A percentile compares a stretch with the other conserved stretches of the same genome.
Conservation (phyloP, 1,139 yeast genomes). For the Candida sp. region DNA sequence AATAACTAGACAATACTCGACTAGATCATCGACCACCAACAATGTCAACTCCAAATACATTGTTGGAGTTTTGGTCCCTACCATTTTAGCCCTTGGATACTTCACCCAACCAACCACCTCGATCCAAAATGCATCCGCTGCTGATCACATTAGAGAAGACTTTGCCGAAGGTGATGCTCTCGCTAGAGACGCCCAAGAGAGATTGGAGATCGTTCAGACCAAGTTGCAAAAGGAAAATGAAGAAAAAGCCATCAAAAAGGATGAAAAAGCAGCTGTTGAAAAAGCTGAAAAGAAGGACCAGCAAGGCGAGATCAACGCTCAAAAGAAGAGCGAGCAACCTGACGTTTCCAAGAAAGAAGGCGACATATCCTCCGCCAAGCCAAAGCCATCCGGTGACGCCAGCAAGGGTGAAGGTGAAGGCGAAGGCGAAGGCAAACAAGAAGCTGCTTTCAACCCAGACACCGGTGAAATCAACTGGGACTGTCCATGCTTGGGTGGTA, state of each 20-base stretch:
- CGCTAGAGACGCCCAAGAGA: constrained; percentile 6
- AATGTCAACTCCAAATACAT: constrained; percentile 6
- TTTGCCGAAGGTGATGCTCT: constrained; percentile 10
- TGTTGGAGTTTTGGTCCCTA: constrained; percentile 10
- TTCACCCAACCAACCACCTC: constrained; percentile 2
- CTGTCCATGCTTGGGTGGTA: constrained; percentile 99
- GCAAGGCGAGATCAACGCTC: constrained; percentile 3
- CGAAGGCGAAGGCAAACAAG: constrained; percentile 21
- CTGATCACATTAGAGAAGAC: constrained; percentile 10
- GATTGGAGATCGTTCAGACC: constrained; percentile 7
- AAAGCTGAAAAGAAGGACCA: constrained; percentile 5
- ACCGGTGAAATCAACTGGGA: constrained; percentile 99
- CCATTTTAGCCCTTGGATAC: constrained; percentile 12
- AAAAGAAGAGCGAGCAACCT: constrained; percentile 4
- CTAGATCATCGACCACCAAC: constrained; percentile 4
- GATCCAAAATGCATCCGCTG: constrained; percentile 11
- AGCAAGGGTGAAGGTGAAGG: constrained; percentile 21
- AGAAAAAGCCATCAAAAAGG: constrained; percentile 12
- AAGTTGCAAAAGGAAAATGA: constrained; percentile 14
- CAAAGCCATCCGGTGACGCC: background rate
- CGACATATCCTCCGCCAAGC: background rate
- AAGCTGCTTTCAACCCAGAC: constrained; percentile 91
- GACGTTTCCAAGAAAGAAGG: background rate
- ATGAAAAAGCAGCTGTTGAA: constrained; percentile 8
- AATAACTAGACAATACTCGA: constrained; percentile 11